Evolutionary conservation across 2,329 filamentous ascomycete genomes (phyloP).

Genomic region (Pleurostoma richardsiae): DNA sequence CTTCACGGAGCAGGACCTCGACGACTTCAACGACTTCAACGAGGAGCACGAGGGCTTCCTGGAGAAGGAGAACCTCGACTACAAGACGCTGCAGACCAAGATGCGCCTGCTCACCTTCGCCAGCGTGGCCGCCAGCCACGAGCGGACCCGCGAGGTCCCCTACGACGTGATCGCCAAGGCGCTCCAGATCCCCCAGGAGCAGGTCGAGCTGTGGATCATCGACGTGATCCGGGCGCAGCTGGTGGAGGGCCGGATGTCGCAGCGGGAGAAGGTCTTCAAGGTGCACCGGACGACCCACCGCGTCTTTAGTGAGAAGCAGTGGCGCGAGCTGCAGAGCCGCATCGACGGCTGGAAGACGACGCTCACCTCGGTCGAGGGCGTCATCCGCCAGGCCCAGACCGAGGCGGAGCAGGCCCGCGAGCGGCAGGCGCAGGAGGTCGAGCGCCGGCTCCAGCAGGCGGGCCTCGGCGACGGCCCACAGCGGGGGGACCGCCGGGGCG

Average conservation of each 20-base stretch:
- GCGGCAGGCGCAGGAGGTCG: slow-evolving; percentile 60
- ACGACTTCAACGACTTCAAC: slow-evolving; percentile 94
- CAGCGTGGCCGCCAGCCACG: slow-evolving; percentile 79
- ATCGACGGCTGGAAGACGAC: slow-evolving; percentile 89
- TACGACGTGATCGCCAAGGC: slow-evolving; percentile 81
- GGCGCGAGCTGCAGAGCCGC: slow-evolving; percentile 86
- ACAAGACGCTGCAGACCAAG: slow-evolving; percentile 78
- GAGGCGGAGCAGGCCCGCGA: slow-evolving; percentile 78
- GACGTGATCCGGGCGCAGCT: slow-evolving; percentile 94
- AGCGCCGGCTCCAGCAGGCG: slow-evolving; percentile 51
- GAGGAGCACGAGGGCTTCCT: slow-evolving; percentile 86
- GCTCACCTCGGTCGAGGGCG: slow-evolving; percentile 70
- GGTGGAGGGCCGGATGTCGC: slow-evolving; percentile 93
- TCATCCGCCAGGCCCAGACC: slow-evolving; percentile 76
- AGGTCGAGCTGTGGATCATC: slow-evolving; percentile 98
- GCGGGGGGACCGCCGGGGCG: slow-evolving; percentile 16
- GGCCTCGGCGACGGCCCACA: slow-evolving; percentile 25
- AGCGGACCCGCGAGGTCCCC: slow-evolving; percentile 79
- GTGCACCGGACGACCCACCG: slow-evolving; percentile 96
- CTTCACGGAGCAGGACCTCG: slow-evolving; percentile 88
- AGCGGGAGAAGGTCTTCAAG: slow-evolving; percentile 87
- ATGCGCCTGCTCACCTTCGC: slow-evolving; percentile 94
- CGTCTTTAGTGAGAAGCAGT: slow-evolving; percentile 97
- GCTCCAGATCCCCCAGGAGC: slow-evolving; percentile 73
- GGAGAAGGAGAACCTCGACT: slow-evolving; percentile 68